Evolutionary conservation across 306 rosid genomes (phyloP), one percentile per base, ranked within the genome.

Genomic region (Lathyrus aphaca): DNA sequence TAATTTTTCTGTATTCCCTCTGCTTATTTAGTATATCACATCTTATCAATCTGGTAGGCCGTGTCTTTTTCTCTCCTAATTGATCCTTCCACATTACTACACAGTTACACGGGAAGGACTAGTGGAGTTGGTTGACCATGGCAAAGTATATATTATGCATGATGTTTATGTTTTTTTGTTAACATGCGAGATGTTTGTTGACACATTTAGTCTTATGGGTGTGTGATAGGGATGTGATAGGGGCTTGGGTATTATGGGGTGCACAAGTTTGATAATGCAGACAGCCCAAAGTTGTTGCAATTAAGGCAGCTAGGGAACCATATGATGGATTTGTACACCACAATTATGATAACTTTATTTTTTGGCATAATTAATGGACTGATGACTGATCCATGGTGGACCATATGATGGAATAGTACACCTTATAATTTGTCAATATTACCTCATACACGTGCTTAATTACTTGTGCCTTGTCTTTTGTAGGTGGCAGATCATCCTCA

Each of bases 401-500:
- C 17, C 62, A 12, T 56, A 27, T 27, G 19, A 56, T 56, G 40
- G 39, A 17, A 25, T 12, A 25, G 61, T 6, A 55, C 38, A 27
- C 61, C 37, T 12, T 55, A 13, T n/a, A 40, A 64, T 55, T 23
- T 23, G 44, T 25, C 62, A 50, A 76, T 80, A 17, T 56, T 79
- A 32, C 37, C 63, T 72, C 76, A 39, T 49, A 43, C 35, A 54
- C 18, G 25, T 65, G 53, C 40, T 40, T 71, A 67, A 43, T 74
- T 70, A 51, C 40, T 53, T 59, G 21, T 32, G 56, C 37, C 72
- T 60, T 77, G 69, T 66, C 66, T 78, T 49, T 54, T 73, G 54
- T 79, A 93, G 98, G 90, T 90, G 59, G 83, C 77, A 89, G 97
- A 90, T 74, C 97, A 94, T 79, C 88, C 98, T 77, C 98, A 88